Evolutionary conservation across 1,284 basidiomycete species (phyloP), one percentile per base, ranked within the genome.

Genomic region (Leccinum glutinopallens): DNA sequence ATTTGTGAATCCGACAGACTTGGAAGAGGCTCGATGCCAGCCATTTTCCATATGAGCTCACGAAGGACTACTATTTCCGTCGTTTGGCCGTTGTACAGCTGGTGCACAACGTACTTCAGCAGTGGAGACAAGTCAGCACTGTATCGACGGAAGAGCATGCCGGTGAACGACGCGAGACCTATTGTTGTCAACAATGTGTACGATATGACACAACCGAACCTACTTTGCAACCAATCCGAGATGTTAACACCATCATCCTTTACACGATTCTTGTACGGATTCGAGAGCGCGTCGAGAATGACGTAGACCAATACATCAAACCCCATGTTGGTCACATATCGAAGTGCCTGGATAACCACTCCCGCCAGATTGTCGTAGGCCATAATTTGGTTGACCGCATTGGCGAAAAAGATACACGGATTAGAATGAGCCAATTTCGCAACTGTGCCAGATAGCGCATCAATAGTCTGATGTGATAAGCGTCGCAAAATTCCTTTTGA

Each of bases 401-500:
- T 92, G 15, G 86, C 80, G 80, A 98, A 99, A 71, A 99, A 89
- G 61, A 97, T 90, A 69, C 88, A 91, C 2, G 97, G 97, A 74
- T 98, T 97, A 13, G 93, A 91, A 74, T 98, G 95, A 5, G 93
- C 93, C 58, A 97, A 80, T 77, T 98, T 98, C 10, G 95, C 96
- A n/a, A 99, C 89, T 2, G 91, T 87, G 19, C 96, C 91, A 19
- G 95, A 91, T 65, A 94, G 80, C 0, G 88, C 84, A 72, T 94
- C 92, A 64, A 92, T 87, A 37, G 92, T 91, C 60, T 93, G 90
- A 73, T 89, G 89, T n/a, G 90, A 90, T 41, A 95, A 80, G 3
- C 93, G 88, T 58, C 93, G 88, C 64, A 96, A 80, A 67, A 96
- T 87, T 39, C 86, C 88, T 72, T 94, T 94, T 5, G 90, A 87